Evolutionary conservation across 73 alveolate genomes (phyloP), one percentile per base, ranked within the genome.

Genomic region (Symbiodinium natans): DNA sequence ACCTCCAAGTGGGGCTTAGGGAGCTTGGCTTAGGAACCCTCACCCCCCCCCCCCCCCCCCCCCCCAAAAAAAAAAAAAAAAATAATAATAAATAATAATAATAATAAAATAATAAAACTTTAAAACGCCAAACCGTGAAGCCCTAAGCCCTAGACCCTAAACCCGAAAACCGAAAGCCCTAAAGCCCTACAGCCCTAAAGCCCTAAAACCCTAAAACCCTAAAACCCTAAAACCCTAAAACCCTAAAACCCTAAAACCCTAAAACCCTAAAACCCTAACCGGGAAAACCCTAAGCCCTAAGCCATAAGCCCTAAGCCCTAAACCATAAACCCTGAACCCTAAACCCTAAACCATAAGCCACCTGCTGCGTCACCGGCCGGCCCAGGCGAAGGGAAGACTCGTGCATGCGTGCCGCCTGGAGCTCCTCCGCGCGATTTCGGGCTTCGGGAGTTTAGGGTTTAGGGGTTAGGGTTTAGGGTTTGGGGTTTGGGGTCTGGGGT

Each of bases 331-430:
- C 80, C 77, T 6, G 7, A 63, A 34, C 29, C 31, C 77, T 23
- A 21, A 23, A 27, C 29, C 77, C 77, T 63, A 25, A 21, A 63
- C 77, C 77, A 31, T 27, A 1, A n/a, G 43, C 31, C 31, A 84
- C 95, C 96, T 90, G 96, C 54, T 90, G 96, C 38, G 96, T 90
- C 41, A 90, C 88, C 36, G 46, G 96, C 40, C 77, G 75, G 25
- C 96, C 96, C 74, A 90, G 36, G 33, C 96, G 96, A 25, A 27
- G 80, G 8, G 96, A 90, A 25, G 96, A 90, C 80, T 90, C 96
- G 43, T 36, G 96, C 96, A 90, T 90, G 27, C 96, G 43, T 15
- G 96, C 96, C 4, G 88, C 88, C 40, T 90, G 96, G 27, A 63
- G 23, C 88, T 90, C 96, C 96, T 90, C 39, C 33, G 29, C 1